Base-by-base conservation (phyloP, 495 filamentous ascomycete species). In the Penicillium diatomitis region DNA sequence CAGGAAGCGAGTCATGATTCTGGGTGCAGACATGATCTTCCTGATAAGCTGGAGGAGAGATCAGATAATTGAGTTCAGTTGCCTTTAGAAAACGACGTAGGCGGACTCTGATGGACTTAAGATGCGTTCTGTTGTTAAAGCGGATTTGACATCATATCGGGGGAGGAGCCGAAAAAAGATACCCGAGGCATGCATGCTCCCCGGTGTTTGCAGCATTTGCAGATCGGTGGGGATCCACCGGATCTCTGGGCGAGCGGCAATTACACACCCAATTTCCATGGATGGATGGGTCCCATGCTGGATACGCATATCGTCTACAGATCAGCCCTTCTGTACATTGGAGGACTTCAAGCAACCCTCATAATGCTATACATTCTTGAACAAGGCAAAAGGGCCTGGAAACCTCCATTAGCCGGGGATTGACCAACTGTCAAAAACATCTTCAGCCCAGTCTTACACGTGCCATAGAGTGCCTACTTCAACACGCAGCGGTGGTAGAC, bases 101-200 rank as follows among this genome's bases (percentile, higher is more conserved):
- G 20, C 20, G 20, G 20, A 20, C 20, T 20, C 20, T 20, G 20
- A 20, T 20, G 20, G 1, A 20, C 20, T 20, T 20, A 20, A 20
- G 20, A 20, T 20, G 20, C 20, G 20, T 20, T 20, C 20, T 20
- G 29, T 33, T 32, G 44, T 43, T 37, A 48, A 47, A 46, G 50
- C 40, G 49, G 61, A 60, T 56, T 68, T 72, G 67, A 72, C 67
- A 69, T 72, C 67, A 69, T 70, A 57, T 59, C 57, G 51, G 50
- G 60, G 61, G 53, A 56, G 48, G 38, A 27, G 30, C 57, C 56
- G 53, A 59, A 57, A 48, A 44, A 60, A 52, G 49, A 43, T 56
- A 57, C 48, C 47, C 34, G 47, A 20, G 33, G 40, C 45, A 47
- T 49, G 54, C 52, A 52, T 44, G 46, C 51, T 20, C 20, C 50